Percentiles rank a stretch among this genome's conserved stretches.
Evolutionary conservation across 2,329 filamentous ascomycete genomes (phyloP).

Genomic region (Blastomyces parvus): DNA sequence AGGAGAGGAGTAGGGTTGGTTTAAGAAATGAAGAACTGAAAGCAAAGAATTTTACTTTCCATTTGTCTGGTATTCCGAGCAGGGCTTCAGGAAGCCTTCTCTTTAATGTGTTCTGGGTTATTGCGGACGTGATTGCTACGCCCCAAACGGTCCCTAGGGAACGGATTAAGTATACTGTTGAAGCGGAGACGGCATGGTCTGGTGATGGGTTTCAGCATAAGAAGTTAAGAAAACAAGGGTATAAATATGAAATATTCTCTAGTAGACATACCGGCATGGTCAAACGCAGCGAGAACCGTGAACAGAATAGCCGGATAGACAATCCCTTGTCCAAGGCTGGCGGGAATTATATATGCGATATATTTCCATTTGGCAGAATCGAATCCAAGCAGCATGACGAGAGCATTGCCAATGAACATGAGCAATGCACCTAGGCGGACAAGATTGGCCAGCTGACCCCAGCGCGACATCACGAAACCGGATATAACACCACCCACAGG

Average conservation of each 20-base stretch:
- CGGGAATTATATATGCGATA: constrained; percentile 37
- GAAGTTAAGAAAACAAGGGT: neutral
- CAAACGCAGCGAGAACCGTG: constrained; percentile 53
- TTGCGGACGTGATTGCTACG: constrained; percentile 52
- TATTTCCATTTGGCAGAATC: constrained; percentile 39
- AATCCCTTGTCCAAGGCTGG: constrained; percentile 40
- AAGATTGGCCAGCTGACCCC: constrained; percentile 35
- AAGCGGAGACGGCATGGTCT: constrained; percentile 56
- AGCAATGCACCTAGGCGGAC: constrained; percentile 33
- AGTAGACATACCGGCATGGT: constrained; percentile 44
- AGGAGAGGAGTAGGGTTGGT: neutral
- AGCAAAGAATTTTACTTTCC: constrained; percentile 41
- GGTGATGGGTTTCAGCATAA: neutral
- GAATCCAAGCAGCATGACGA: constrained; percentile 35
- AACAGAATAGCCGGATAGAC: constrained; percentile 46
- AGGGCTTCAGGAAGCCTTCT: constrained; percentile 46
- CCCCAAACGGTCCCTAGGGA: constrained; percentile 57
- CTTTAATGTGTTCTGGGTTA: constrained; percentile 53
- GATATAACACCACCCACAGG: constrained; percentile 38
- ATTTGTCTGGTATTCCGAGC: constrained; percentile 48
- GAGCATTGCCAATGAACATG: constrained; percentile 38
- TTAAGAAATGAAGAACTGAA: neutral
- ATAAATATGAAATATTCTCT: neutral
- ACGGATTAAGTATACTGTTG: constrained; percentile 54
- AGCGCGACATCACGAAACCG: constrained; percentile 41